Percentiles rank a stretch among this genome's conserved stretches.
phyloP scores from a whole-genome alignment of 2,329 filamentous ascomycete species.

The Fusarium pininemorale region DNA sequence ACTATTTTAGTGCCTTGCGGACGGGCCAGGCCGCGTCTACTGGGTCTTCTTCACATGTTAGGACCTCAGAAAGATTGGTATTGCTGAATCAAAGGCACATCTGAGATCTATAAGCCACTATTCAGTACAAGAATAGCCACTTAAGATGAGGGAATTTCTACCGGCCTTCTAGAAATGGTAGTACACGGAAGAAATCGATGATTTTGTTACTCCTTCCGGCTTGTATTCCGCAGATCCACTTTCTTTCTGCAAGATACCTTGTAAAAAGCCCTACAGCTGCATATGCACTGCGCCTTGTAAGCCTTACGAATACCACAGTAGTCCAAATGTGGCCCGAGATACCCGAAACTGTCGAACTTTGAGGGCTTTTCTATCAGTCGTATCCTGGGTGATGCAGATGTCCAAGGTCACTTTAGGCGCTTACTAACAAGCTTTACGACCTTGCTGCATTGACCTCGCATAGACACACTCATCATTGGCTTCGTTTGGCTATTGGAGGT shows the following conservation, averaged over 20 bases:
- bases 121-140: background rate
- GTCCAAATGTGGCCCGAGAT: background rate
- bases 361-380: background rate
- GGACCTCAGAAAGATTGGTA: background rate
- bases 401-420: background rate
- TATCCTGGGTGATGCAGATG: background rate
- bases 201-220: background rate
- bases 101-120: background rate
- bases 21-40: background rate
- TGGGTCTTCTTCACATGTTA: background rate
- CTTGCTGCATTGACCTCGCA: background rate
- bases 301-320: background rate
- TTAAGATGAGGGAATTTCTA: background rate
- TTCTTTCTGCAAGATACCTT: background rate
- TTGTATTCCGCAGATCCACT: background rate
- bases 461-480: background rate
- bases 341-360: background rate
- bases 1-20: background rate
- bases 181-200: background rate
- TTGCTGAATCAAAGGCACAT: accelerated
- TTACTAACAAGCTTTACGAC: background rate
- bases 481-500: background rate
- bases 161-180: background rate
- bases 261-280: background rate
- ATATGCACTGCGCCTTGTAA: background rate